phyloP scores from a whole-genome alignment of 2,329 filamentous ascomycete species.

The Curvularia lunata region DNA sequence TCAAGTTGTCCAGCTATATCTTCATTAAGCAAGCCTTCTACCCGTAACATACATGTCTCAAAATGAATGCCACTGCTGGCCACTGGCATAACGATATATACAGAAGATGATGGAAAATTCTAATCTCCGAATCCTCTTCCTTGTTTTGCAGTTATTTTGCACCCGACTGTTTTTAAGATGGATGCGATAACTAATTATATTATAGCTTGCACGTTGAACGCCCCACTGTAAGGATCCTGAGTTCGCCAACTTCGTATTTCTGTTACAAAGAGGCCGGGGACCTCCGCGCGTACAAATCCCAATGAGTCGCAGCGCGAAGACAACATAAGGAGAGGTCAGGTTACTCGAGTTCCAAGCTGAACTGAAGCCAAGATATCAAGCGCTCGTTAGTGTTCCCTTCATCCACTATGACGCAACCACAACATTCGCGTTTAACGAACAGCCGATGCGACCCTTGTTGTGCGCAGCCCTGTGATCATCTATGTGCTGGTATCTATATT shows the following conservation, averaged over 20 bases:
- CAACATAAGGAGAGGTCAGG: background rate
- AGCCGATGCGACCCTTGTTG: background rate
- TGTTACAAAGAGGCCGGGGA: background rate
- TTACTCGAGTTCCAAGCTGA: background rate
- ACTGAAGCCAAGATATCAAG: constrained; percentile 12
- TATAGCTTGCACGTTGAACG: too few relatives aligned
- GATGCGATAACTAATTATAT: background rate
- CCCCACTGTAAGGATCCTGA: background rate
- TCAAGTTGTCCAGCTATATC: background rate
- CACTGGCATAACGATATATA: background rate
- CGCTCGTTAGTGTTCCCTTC: constrained; percentile 14
- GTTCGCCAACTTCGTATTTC: background rate
- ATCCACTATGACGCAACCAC: constrained; percentile 6
- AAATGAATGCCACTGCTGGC: background rate
- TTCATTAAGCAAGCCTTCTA: background rate
- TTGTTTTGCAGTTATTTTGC: too few relatives aligned
- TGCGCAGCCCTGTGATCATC: background rate
- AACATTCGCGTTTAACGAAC: background rate
- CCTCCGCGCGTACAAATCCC: background rate
- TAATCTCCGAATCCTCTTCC: background rate
- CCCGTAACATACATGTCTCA: background rate
- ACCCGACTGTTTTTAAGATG: too few relatives aligned
- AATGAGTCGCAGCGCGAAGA: background rate
- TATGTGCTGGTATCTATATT: background rate
- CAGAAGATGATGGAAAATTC: background rate